phyloP scores from a whole-genome alignment of 2,329 filamentous ascomycete species.

The Aspergillaceae sp. region DNA sequence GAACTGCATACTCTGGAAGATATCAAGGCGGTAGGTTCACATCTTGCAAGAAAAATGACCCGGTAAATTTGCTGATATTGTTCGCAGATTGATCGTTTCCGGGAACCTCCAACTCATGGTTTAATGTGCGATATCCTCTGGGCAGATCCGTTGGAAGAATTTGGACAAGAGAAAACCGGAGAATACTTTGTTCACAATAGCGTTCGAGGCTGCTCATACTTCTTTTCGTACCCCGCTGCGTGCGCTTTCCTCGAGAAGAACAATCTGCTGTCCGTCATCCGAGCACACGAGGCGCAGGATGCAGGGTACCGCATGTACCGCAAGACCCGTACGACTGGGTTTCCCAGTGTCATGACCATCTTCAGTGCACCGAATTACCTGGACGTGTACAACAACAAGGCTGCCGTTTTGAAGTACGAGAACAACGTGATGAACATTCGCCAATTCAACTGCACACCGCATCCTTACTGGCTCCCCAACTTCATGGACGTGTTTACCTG shows the following conservation, averaged over 20 bases:
- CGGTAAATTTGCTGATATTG: conserved; percentile 11
- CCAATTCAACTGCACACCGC: conserved; percentile 98
- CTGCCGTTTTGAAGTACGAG: conserved; percentile 96
- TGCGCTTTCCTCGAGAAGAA: conserved; percentile 99
- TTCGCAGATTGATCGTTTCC: conserved; percentile 83
- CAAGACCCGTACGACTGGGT: conserved; percentile 94
- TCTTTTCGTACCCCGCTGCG: conserved; percentile 96
- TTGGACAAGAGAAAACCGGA: conserved; percentile 95
- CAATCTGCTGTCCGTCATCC: conserved; percentile 92
- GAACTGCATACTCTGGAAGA: conserved; percentile 95
- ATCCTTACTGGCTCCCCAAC: conserved; percentile 98
- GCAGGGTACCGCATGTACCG: conserved; percentile 98
- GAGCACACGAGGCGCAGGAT: conserved; percentile 96
- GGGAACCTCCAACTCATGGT: conserved; percentile 92
- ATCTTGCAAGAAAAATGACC: not conserved
- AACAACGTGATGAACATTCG: conserved; percentile 99
- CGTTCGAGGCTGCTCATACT: conserved; percentile 96
- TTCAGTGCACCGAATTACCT: conserved; percentile 98
- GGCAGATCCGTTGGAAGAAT: conserved; percentile 96
- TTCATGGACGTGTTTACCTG: conserved; percentile 99
- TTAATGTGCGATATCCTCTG: conserved; percentile 99
- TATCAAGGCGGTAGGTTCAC: conserved; percentile 63
- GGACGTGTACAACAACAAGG: conserved; percentile 99
- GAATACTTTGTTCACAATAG: conserved; percentile 98
- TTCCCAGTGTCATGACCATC: conserved; percentile 99